These are phyloP conservation scores for Rosa rugosa DNA, from an alignment of 306 rosid genomes.

Conservation along the genomic window DNA sequence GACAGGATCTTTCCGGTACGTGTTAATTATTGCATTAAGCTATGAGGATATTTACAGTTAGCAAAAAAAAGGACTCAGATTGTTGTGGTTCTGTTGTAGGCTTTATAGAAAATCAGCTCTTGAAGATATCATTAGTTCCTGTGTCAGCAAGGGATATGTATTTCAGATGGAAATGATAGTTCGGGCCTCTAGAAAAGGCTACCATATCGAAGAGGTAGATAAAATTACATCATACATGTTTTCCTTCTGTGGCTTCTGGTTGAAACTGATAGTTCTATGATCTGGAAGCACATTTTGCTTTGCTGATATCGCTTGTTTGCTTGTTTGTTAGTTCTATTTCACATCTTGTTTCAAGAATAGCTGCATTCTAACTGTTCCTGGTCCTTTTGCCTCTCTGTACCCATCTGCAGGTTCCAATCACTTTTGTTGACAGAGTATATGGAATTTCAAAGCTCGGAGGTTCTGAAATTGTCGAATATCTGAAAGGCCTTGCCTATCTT, in stretches of 20 bases:
- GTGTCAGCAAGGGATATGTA: conserved; percentile 94
- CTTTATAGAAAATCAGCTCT: conserved; percentile 85
- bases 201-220: conserved; percentile 96
- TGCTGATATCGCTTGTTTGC: neutral
- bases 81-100: conserved; percentile 41
- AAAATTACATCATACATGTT: conserved; percentile 11
- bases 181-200: conserved; percentile 89
- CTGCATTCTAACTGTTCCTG: neutral
- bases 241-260: conserved; percentile 9
- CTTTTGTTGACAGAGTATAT: conserved; percentile 91
- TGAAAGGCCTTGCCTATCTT: conserved; percentile 82
- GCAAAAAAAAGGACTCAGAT: conserved; percentile 24
- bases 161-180: conserved; percentile 99
- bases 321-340: neutral
- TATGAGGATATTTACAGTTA: conserved; percentile 23
- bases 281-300: neutral
- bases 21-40: conserved; percentile 23
- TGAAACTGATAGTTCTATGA: conserved; percentile 13
- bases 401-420: conserved; percentile 76
- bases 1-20: conserved; percentile 93
- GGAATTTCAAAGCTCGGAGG: conserved; percentile 99
- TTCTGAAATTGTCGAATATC: conserved; percentile 92
- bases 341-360: neutral
- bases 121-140: conserved; percentile 86
- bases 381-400: conserved; percentile 8